Percentiles rank a stretch among this genome's conserved stretches.
These are phyloP conservation scores for Solanum etuberosum DNA, from an alignment of 257 asterid species.

Conservation along the genomic window DNA sequence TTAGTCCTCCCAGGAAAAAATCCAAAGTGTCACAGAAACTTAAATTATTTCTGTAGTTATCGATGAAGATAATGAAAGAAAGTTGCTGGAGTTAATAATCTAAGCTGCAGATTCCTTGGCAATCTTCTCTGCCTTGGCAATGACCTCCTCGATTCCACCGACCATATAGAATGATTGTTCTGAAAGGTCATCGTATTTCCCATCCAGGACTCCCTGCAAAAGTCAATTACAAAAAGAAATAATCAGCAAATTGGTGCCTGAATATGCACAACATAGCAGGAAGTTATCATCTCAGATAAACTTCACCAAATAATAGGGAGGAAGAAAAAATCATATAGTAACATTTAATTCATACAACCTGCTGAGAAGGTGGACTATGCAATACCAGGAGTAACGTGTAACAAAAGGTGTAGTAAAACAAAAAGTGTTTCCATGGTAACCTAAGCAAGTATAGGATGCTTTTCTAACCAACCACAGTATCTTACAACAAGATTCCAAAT, in stretches of 20 bases:
- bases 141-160: slow-evolving; percentile 93
- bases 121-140: slow-evolving; percentile 97
- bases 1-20: slow-evolving; percentile 13
- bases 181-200: slow-evolving; percentile 79
- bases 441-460: background rate
- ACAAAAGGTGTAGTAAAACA: background rate
- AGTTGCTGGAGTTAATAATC: slow-evolving; percentile 10
- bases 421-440: background rate
- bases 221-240: background rate
- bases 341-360: background rate
- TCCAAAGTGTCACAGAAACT: slow-evolving; percentile 21
- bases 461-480: background rate
- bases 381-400: background rate
- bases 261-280: background rate
- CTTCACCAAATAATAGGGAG: background rate
- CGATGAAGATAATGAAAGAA: slow-evolving; percentile 12
- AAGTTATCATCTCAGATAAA: background rate
- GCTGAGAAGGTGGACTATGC: background rate
- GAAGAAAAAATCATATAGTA: background rate
- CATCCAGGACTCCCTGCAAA: slow-evolving; percentile 83
- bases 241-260: background rate
- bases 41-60: slow-evolving; percentile 63
- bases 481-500: background rate
- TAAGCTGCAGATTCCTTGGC: slow-evolving; percentile 78
- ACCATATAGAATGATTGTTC: slow-evolving; percentile 97